phyloP scores from a whole-genome alignment of 1,284 basidiomycete genomes.

The Vanrija sp. region DNA sequence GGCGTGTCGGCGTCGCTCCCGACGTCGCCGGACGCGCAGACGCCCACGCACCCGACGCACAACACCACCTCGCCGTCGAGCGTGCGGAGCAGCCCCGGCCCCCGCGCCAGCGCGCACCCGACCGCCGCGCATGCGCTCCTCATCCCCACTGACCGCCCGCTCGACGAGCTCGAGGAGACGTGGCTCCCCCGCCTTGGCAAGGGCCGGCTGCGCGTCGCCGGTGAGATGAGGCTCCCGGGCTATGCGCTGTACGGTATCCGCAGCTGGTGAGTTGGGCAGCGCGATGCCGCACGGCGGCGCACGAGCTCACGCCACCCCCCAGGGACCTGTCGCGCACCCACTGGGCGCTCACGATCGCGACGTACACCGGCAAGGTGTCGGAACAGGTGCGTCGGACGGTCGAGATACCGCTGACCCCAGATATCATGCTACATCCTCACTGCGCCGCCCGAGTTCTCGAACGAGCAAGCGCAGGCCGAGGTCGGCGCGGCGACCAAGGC shows the following conservation, averaged over 20 bases:
- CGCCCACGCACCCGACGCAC: background rate
- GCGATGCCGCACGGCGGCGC: background rate
- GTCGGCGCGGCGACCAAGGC: constrained; percentile 25
- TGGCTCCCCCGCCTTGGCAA: constrained; percentile 35
- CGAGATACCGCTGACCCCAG: constrained; percentile 23
- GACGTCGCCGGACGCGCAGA: background rate
- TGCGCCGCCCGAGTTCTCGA: constrained; percentile 24
- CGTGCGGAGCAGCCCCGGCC: background rate
- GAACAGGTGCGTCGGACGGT: constrained; percentile 33
- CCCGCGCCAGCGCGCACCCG: background rate
- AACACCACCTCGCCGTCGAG: background rate
- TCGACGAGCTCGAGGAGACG: constrained; percentile 37
- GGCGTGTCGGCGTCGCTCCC: background rate
- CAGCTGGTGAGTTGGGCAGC: constrained; percentile 31
- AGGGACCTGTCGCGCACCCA: constrained; percentile 44
- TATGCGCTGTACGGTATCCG: constrained; percentile 42
- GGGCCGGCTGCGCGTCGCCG: constrained; percentile 26
- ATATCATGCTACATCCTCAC: constrained; percentile 40
- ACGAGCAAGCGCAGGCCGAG: constrained; percentile 23
- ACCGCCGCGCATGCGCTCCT: constrained; percentile 20
- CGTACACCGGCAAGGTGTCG: constrained; percentile 42
- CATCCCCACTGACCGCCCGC: constrained; percentile 37
- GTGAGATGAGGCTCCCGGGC: constrained; percentile 35
- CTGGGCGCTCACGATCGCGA: constrained; percentile 41
- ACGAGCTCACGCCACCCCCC: constrained; percentile 1